Evolutionary conservation across 2,329 filamentous ascomycete species (phyloP), one percentile per base, ranked within the genome.

Genomic region (Sporothrix luriei): DNA sequence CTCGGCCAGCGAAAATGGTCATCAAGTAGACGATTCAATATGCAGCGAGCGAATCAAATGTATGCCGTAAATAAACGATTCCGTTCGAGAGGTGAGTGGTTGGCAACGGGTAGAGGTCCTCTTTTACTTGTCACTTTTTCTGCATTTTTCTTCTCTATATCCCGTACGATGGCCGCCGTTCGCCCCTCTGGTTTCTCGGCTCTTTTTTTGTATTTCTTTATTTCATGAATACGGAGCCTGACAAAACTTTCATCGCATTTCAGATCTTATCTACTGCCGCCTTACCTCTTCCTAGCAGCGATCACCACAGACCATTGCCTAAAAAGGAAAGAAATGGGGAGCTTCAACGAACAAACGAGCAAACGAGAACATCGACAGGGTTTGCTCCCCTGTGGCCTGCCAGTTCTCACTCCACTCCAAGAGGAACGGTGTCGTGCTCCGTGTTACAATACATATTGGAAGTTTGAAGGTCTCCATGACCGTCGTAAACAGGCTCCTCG

Each of bases 361-460:
- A 33, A 33, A 33, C 33, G 33, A 33, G 33, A 33, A 9, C 33
- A 33, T 13, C 2, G 10, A 40, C 29, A 59, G 55, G 55, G 33
- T 40, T 16, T 6, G 29, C 24, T 55, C 52, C 26, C 26, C 13
- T 57, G 54, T 57, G 29, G 29, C 13, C 29, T 19, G 52, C 52
- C 52, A 21, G 29, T 59, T 46, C 38, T 11, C 21, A 46, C 19
- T 40, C 62, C 62, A 66, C 62, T 66, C n/a, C 48, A 52, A 38
- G n/a, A 29, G 62, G 13, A 66, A 66, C 62, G 33, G 24, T 64
- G 10, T 26, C 21, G 40, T 62, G 59, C 40, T 29, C 62, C 46
- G 46, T 66, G 62, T 52, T 51, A 48, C 62, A 54, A 62, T 64
- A 43, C 61, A 64, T 64, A 48, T 64, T 49, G 57, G n/a, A 46